Percentiles rank a stretch among this genome's conserved stretches.
phyloP scores from a whole-genome alignment of 2,329 filamentous ascomycete genomes.

The Pyrenochaeta sp. region DNA sequence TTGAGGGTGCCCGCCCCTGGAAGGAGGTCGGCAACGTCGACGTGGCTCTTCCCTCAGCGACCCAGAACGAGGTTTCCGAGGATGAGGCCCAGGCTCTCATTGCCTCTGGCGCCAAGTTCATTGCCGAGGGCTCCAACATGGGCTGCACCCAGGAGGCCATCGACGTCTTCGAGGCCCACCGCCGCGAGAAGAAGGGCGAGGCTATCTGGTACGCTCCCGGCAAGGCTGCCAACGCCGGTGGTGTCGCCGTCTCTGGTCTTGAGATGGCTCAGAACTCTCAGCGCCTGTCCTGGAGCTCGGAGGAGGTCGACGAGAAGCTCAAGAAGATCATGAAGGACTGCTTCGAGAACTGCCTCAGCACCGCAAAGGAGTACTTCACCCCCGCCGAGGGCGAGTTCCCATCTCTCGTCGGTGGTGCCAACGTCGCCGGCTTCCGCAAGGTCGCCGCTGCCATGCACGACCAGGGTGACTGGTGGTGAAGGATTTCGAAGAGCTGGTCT shows the following conservation, averaged over 20 bases:
- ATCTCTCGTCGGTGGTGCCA: slow-evolving; percentile 88
- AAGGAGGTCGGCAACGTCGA: slow-evolving; percentile 87
- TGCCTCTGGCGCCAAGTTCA: slow-evolving; percentile 77
- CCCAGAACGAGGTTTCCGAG: slow-evolving; percentile 95
- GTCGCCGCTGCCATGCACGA: slow-evolving; percentile 93
- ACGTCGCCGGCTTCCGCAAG: slow-evolving; percentile 98
- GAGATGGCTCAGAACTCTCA: slow-evolving; percentile 99
- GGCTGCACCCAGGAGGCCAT: slow-evolving; percentile 96
- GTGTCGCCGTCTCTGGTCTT: slow-evolving; percentile 94
- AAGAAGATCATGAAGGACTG: slow-evolving; percentile 94
- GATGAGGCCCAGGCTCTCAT: slow-evolving; percentile 89
- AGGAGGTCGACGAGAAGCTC: slow-evolving; percentile 91
- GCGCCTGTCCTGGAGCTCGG: slow-evolving; percentile 82
- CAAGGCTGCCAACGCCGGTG: slow-evolving; percentile 96
- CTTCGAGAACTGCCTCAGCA: slow-evolving; percentile 88
- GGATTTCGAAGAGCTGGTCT: slow-evolving; percentile 11
- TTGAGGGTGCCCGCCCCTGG: slow-evolving; percentile 90
- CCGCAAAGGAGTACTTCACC: slow-evolving; percentile 86
- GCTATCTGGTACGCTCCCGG: slow-evolving; percentile 94
- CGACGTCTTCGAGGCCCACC: slow-evolving; percentile 83
- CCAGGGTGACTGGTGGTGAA: slow-evolving; percentile 88
- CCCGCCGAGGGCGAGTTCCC: slow-evolving; percentile 83
- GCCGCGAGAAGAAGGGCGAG: slow-evolving; percentile 71
- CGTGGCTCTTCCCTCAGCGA: slow-evolving; percentile 89
- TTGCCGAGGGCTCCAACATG: slow-evolving; percentile 99